Conservation (phyloP, 1,139 yeast species). For the Williopsis jadinii region DNA sequence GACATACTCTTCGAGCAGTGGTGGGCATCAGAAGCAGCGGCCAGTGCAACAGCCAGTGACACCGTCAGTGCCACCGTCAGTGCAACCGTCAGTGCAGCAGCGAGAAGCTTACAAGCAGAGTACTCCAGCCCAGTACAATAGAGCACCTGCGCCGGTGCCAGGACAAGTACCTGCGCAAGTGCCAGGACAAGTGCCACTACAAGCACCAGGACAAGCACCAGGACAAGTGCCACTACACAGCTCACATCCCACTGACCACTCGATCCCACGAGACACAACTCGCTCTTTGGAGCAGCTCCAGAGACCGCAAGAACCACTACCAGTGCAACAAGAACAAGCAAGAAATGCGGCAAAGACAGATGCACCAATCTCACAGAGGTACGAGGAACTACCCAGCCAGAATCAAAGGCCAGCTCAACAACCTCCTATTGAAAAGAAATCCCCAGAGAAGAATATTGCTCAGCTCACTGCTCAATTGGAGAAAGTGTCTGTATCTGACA, state of each 20-base stretch:
- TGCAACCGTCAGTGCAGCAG: not conserved
- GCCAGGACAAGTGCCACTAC: not conserved
- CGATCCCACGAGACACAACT: not conserved
- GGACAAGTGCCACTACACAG: not conserved
- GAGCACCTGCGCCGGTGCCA: not conserved
- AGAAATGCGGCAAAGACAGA: not conserved
- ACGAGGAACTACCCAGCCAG: not conserved
- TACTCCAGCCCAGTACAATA: not conserved
- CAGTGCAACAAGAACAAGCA: not conserved
- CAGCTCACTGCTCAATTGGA: too few species aligned
- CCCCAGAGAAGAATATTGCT: not conserved
- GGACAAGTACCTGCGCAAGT: not conserved
- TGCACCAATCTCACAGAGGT: not conserved
- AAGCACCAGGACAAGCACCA: not conserved
- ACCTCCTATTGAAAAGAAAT: too few species aligned
- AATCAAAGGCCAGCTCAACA: not conserved
- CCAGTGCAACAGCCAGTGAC: not conserved
- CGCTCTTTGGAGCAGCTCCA: not conserved
- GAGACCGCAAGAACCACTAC: not conserved
- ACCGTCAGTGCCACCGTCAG: not conserved
- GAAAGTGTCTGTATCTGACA: not conserved
- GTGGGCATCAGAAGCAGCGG: not conserved
- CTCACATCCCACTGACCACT: not conserved
- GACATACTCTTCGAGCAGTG: not conserved
- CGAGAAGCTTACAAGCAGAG: not conserved